Conservation (phyloP, 257 asterid genomes). For the Dorcoceras hygrometricum region DNA sequence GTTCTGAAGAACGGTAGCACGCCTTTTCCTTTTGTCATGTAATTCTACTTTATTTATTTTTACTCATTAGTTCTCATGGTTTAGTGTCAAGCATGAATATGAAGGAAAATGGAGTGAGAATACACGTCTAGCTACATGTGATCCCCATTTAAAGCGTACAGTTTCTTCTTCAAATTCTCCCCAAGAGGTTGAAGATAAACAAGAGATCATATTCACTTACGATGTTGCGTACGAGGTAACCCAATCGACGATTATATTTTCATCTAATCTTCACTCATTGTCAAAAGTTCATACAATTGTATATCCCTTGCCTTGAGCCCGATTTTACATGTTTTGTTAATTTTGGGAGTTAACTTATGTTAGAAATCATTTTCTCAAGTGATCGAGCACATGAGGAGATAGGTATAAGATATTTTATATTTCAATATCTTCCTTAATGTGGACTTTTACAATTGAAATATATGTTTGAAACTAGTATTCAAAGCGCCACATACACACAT, state of each 20-base stretch:
- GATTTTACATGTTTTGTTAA: neutral
- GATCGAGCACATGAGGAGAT: neutral
- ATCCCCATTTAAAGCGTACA: constrained; percentile 53
- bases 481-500: neutral
- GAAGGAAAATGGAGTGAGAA: constrained; percentile 52
- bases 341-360: too few species aligned
- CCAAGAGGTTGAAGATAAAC: constrained; percentile 56
- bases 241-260: neutral
- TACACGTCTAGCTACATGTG: constrained; percentile 53
- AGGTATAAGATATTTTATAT: neutral
- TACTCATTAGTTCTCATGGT: constrained; percentile 16
- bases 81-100: constrained; percentile 62
- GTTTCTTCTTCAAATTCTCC: constrained; percentile 59
- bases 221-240: constrained; percentile 61
- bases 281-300: neutral
- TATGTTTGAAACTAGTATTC: too few species aligned
- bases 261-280: neutral
- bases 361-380: neutral
- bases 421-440: neutral
- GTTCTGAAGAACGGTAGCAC: neutral
- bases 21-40: neutral
- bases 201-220: constrained; percentile 65
- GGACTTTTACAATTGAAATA: neutral
- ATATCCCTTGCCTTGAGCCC: neutral
- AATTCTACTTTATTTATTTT: constrained; percentile 11